A percentile compares a stretch with the other conserved stretches of the same genome.
phyloP scores from a whole-genome alignment of 116 monocot species.

The Posidonia oceanica region DNA sequence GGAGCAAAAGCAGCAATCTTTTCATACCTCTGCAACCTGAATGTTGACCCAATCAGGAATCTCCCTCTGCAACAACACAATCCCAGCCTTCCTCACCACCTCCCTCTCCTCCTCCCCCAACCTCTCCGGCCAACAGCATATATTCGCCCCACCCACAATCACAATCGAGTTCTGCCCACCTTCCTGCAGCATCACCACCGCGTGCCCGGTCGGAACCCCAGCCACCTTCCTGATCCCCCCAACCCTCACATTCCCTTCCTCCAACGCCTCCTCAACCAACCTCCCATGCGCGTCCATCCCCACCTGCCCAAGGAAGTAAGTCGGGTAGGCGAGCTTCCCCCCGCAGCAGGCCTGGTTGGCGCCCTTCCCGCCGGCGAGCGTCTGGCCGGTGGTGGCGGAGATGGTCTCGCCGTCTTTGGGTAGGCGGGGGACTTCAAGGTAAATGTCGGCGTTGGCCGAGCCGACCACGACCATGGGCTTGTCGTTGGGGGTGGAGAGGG shows the following conservation, averaged over 20 bases:
- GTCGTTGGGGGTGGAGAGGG: conserved; percentile 10
- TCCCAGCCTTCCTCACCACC: conserved; percentile 40
- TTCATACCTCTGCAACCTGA: conserved; percentile 62
- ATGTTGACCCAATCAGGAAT: conserved; percentile 84
- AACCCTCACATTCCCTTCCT: conserved; percentile 33
- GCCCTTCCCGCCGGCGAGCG: conserved; percentile 94
- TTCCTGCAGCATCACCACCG: conserved; percentile 86
- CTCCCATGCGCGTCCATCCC: conserved; percentile 69
- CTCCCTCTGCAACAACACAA: conserved; percentile 80
- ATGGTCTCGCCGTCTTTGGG: conserved; percentile 71
- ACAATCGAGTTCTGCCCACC: conserved; percentile 83
- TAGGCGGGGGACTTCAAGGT: conserved; percentile 77
- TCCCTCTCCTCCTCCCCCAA: conserved; percentile 32
- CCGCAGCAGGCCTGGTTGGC: conserved; percentile 98
- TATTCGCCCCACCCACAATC: conserved; percentile 84
- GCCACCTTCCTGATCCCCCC: conserved; percentile 26
- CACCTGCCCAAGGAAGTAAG: conserved; percentile 69
- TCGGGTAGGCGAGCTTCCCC: conserved; percentile 44
- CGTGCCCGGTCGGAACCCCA: conserved; percentile 73
- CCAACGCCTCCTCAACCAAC: conserved; percentile 65
- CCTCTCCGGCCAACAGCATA: conserved; percentile 56
- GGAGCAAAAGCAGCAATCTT: too few species aligned
- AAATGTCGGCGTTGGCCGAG: conserved; percentile 99
- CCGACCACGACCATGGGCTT: conserved; percentile 77
- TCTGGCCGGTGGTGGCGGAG: conserved; percentile 47